Evolutionary conservation across 2,329 filamentous ascomycete genomes (phyloP).

Genomic region (Trichoderma gracile): DNA sequence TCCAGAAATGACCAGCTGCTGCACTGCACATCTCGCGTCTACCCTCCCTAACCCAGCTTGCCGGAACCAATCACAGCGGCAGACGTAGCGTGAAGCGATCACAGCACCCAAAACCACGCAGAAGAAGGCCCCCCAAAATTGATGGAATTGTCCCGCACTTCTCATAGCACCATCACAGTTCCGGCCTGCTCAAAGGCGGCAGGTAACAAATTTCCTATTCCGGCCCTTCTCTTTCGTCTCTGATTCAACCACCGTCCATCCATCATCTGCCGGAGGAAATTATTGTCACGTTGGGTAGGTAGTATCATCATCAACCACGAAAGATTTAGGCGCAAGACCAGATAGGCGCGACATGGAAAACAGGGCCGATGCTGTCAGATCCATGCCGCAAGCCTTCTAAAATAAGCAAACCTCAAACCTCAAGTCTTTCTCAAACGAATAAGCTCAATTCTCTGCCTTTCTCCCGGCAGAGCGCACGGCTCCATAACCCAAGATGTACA

Average conservation of each 20-base stretch:
- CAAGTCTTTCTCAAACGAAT: not conserved
- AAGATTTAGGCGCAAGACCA: not conserved
- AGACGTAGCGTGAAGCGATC: not conserved
- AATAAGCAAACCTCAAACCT: constrained; percentile 4
- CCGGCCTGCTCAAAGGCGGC: not conserved
- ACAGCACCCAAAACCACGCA: not conserved
- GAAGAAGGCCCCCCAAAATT: not conserved
- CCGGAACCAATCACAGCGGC: constrained; percentile 19
- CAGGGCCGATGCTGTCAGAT: constrained; percentile 2
- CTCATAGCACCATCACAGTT: not conserved
- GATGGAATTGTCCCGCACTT: too few species aligned
- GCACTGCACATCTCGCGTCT: constrained; percentile 14
- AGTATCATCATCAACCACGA: not conserved
- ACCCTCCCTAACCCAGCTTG: constrained; percentile 16
- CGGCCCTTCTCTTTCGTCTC: not conserved
- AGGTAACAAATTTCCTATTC: not conserved
- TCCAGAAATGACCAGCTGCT: not conserved
- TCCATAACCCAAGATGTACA: too few species aligned
- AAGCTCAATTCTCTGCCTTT: not conserved
- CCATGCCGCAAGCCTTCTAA: not conserved
- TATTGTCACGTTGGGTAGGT: not conserved
- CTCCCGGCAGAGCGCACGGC: too few species aligned
- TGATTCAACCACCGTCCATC: not conserved
- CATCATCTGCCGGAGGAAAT: too few species aligned
- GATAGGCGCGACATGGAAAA: constrained; percentile 2